Evolutionary conservation across 2,329 filamentous ascomycete species (phyloP).

Genomic region (Stenocarpella maydis): DNA sequence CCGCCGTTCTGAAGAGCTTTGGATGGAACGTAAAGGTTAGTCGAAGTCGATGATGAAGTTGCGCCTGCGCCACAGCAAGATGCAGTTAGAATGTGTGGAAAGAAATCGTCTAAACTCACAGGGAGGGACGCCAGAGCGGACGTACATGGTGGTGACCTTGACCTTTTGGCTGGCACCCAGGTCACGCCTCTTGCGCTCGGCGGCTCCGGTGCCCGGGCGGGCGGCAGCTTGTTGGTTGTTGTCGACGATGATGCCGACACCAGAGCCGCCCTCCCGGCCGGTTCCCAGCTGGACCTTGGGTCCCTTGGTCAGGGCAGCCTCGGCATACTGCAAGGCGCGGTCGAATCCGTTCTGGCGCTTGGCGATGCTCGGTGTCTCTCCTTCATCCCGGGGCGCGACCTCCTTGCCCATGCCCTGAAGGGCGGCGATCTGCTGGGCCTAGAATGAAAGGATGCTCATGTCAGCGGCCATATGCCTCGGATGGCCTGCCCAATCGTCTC

Average conservation of each 20-base stretch:
- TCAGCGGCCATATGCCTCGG: constrained; percentile 25
- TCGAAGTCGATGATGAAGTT: constrained; percentile 15
- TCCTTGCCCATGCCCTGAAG: constrained; percentile 59
- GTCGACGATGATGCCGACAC: constrained; percentile 48
- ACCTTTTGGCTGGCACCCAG: constrained; percentile 46
- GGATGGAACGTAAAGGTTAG: constrained; percentile 1
- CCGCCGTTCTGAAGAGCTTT: constrained; percentile 41
- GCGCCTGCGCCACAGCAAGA: constrained; percentile 6
- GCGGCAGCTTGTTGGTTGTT: constrained; percentile 40
- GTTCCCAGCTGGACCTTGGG: constrained; percentile 60
- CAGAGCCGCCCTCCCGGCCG: constrained; percentile 50
- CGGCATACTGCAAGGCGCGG: constrained; percentile 55
- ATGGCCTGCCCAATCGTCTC: not conserved
- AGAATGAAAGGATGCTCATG: not conserved
- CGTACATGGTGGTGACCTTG: constrained; percentile 57
- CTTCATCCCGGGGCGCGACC: constrained; percentile 51
- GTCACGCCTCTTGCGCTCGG: constrained; percentile 37
- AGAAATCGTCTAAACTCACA: constrained; percentile 46
- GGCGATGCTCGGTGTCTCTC: constrained; percentile 40
- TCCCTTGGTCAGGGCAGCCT: constrained; percentile 53
- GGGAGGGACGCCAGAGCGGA: constrained; percentile 52
- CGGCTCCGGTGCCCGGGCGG: constrained; percentile 31
- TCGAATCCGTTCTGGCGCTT: constrained; percentile 58
- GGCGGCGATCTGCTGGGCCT: constrained; percentile 52
- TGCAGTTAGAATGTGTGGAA: not conserved